Evolutionary conservation across 192 early-diverging fungal species (phyloP), one percentile per base, ranked within the genome.

Genomic region (Bifiguratus adelaidae): DNA sequence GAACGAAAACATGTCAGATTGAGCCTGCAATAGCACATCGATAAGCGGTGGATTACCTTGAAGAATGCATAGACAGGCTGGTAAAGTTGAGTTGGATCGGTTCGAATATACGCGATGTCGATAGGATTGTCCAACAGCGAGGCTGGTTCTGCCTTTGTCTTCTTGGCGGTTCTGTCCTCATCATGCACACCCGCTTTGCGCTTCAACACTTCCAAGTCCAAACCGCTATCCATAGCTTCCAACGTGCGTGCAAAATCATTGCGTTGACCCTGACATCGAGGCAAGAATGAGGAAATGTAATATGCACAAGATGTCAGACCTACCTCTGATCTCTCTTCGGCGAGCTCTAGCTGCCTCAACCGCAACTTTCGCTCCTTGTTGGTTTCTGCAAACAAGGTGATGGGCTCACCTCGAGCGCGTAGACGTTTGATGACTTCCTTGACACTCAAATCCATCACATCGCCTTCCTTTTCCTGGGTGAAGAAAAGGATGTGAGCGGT

Each of bases 371-470:
- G 83, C 53, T 84, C 68, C 23, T 63, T 56, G 57, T 91, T 79
- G 7, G 83, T 80, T 57, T 99, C 95, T 32, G 83, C 95, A 60
- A 99, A 99, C 29, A 96, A 61, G 7, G 85, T 73, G 52, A 94
- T 92, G 26, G 95, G 95, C 50, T 95, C 78, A 36, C 83, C 84
- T 37, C 80, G 80, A 7, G 88, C 81, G 7, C 95, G 71, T 29
- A 99, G 67, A 27, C 93, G 83, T 27, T 80, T 74, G 23, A 87
- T 52, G 0, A 91, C 74, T 41, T 96, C 92, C 22, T 83, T 81
- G 18, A 76, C 57, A 18, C 80, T 58, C 36, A 93, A 80, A 33
- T 77, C 69, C 36, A 67, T 73, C 2, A 71, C 57, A 24, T 69
- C 67, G 9, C 24, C 43, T 19, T 45, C 44, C 3, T 44, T 52